phyloP scores from a whole-genome alignment of 2,329 filamentous ascomycete species.

The Botrytis fragariae region DNA sequence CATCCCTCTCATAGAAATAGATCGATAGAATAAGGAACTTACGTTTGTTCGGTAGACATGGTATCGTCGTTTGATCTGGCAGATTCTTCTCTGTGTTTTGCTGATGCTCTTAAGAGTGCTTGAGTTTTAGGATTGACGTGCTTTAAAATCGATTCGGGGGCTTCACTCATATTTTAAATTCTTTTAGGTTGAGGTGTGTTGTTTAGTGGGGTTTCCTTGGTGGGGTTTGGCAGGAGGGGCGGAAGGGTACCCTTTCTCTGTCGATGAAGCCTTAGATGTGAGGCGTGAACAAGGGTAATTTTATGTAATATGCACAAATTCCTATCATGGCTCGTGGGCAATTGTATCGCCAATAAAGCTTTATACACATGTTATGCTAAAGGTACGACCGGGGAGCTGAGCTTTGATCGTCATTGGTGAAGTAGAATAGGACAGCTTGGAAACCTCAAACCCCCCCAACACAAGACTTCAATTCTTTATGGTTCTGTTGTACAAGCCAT shows the following conservation, averaged over 20 bases:
- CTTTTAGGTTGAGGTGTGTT: slow-evolving; percentile 20
- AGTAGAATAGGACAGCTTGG: slow-evolving; percentile 26
- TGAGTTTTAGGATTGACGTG: slow-evolving; percentile 49
- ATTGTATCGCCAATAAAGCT: not conserved
- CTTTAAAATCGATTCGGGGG: slow-evolving; percentile 44
- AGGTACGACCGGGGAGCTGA: not conserved
- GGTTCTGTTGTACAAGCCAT: not conserved
- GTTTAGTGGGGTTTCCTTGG: slow-evolving; percentile 25
- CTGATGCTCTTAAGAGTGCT: slow-evolving; percentile 41
- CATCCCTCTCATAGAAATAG: not conserved
- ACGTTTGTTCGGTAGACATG: slow-evolving; percentile 83
- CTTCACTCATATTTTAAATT: slow-evolving; percentile 29
- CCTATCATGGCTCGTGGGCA: not conserved
- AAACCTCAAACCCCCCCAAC: slow-evolving; percentile 13
- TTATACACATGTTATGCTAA: not conserved
- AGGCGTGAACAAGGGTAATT: not conserved
- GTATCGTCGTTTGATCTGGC: slow-evolving; percentile 44
- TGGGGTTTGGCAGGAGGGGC: slow-evolving; percentile 17
- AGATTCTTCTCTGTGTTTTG: slow-evolving; percentile 38
- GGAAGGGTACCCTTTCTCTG: not conserved
- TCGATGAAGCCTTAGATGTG: not conserved
- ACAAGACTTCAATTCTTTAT: slow-evolving; percentile 9
- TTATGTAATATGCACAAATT: not conserved
- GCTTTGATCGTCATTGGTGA: slow-evolving; percentile 11
- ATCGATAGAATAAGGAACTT: slow-evolving; percentile 30